These are phyloP conservation scores for Alloteropsis angusta DNA, from an alignment of 202 grass and related monocot species.

Conservation along the genomic window DNA sequence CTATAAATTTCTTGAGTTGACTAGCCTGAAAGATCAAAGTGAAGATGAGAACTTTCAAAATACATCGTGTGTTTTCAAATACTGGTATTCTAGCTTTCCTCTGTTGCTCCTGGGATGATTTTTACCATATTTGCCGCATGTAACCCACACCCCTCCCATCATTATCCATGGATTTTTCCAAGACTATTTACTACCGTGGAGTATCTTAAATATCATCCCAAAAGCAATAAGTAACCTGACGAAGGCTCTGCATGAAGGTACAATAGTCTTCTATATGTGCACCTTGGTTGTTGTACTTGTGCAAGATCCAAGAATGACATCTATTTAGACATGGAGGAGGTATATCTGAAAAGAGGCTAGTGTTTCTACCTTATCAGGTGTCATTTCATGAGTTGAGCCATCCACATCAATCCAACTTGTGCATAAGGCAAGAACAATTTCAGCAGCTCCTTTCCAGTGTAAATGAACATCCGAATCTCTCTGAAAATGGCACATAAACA, in stretches of 20 bases:
- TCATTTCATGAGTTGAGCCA: slow-evolving; percentile 58
- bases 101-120: too few species aligned
- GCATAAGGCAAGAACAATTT: slow-evolving; percentile 78
- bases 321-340: not conserved
- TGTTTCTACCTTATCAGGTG: slow-evolving; percentile 48
- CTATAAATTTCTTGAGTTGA: slow-evolving; percentile 61
- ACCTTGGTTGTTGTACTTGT: not conserved
- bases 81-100: not conserved
- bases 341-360: not conserved
- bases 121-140: not conserved
- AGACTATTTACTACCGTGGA: not conserved
- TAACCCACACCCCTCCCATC: not conserved
- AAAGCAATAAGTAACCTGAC: not conserved
- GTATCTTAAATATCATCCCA: not conserved
- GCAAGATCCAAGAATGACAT: not conserved
- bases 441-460: slow-evolving; percentile 92
- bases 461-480: slow-evolving; percentile 63
- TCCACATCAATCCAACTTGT: slow-evolving; percentile 54
- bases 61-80: slow-evolving; percentile 2
- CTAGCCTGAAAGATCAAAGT: slow-evolving; percentile 41
- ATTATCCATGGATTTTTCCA: not conserved
- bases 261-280: not conserved
- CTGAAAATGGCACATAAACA: slow-evolving; percentile 34
- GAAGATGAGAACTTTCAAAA: not conserved
- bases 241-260: not conserved